Evolutionary conservation across 208 protist species (phyloP), one percentile per base, ranked within the genome.

Genomic region (Crithidia sp.): DNA sequence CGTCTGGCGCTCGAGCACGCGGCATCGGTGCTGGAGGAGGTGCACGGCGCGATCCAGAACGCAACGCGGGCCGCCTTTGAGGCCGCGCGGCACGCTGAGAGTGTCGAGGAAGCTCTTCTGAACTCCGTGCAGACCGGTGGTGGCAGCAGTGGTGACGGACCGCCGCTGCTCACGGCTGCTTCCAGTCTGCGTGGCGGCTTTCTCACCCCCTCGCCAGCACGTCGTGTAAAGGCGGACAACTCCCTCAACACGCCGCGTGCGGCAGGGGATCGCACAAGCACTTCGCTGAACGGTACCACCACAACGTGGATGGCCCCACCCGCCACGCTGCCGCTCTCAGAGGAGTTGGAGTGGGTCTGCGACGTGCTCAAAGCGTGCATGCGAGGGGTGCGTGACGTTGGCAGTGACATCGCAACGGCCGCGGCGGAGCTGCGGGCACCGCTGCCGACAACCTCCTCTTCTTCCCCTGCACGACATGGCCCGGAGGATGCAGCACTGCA

Each of bases 291-390:
- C 55, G 43, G 6, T 14, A 49, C 57, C 9, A 44, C 53, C 17
- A 19, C 59, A 16, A 12, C 16, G 50, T 28, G 58, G 5, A 45
- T 14, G 14, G 13, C 47, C 4, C 56, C 49, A 36, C 45, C 52
- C 61, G 2, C 56, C 19, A 37, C 55, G 36, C 44, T 47, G 68
- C 61, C 43, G 39, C 62, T 80, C 28, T 55, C 70, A 41, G 72
- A 55, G 47, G 77, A 86, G 55, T 61, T 94, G 57, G 70, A 82
- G 43, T 88, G 86, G 81, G 74, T 86, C 41, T 87, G 86, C 62
- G 89, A 94, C 62, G 80, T 87, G 12, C 62, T 94, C 43, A 88
- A 89, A 74, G 89, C 89, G 39, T 88, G 81, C 40, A 63, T 83
- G 67, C 55, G 59, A 36, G 86, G 82, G 1, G 54, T 90, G 40